Conservation (phyloP, 495 filamentous ascomycete species). For the Bathelium albidoporum region DNA sequence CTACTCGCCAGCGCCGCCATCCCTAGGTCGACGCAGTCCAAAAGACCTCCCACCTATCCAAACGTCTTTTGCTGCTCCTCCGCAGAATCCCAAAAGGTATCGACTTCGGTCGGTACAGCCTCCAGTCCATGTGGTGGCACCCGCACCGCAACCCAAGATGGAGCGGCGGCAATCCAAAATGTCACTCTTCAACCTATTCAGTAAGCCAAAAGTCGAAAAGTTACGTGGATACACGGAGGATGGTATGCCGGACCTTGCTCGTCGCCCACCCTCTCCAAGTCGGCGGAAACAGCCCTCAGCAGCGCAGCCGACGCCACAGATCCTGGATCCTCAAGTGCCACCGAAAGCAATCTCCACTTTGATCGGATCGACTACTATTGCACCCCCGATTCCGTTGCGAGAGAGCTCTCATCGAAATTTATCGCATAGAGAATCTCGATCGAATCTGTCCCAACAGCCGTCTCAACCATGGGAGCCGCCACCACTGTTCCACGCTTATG, state of each 20-base stretch:
- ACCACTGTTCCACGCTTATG: constrained; percentile 82
- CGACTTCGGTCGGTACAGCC: constrained; percentile 13
- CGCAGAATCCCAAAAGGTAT: constrained; percentile 14
- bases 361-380: not conserved
- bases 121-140: constrained; percentile 10
- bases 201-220: constrained; percentile 33
- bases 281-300: not conserved
- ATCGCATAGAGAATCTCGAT: not conserved
- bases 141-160: constrained; percentile 12
- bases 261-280: constrained; percentile 8
- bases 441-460: not conserved
- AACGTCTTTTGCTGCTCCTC: not conserved
- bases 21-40: not conserved
- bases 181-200: constrained; percentile 35
- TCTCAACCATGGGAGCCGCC: constrained; percentile 55
- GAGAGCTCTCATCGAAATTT: not conserved
- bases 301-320: not conserved
- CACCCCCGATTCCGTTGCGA: not conserved
- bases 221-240: constrained; percentile 28
- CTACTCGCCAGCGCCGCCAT: not conserved
- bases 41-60: constrained; percentile 8
- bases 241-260: constrained; percentile 19
- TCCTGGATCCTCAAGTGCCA: not conserved
- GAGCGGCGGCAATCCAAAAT: constrained; percentile 27
- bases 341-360: not conserved